Evolutionary conservation across 2,329 filamentous ascomycete species (phyloP).

Genomic region (Aspergillus melleus): DNA sequence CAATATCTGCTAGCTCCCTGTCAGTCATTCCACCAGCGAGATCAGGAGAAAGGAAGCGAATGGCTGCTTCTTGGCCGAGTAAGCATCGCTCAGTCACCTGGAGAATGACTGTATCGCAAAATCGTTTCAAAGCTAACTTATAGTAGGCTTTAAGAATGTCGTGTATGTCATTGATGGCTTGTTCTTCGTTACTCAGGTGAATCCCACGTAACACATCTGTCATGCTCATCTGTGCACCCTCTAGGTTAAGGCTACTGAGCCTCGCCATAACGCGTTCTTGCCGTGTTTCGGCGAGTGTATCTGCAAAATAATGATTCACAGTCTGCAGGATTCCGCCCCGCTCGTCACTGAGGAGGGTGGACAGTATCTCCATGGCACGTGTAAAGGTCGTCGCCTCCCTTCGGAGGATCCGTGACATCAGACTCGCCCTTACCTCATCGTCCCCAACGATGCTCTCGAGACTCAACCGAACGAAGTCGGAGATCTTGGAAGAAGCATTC

Average conservation of each 20-base stretch:
- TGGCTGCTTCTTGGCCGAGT: no score
- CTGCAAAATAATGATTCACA: constrained; percentile 53
- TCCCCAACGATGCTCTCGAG: no score
- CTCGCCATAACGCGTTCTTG: constrained; percentile 13
- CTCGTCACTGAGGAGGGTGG: constrained; percentile 56
- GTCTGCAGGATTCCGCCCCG: constrained; percentile 48
- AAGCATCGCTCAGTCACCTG: constrained; percentile 60
- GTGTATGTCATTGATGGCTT: constrained; percentile 55
- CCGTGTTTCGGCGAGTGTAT: constrained; percentile 33
- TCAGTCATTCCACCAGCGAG: no score
- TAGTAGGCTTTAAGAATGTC: constrained; percentile 64
- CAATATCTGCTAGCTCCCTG: no score
- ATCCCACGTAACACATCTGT: constrained; percentile 15
- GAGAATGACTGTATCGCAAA: constrained; percentile 61
- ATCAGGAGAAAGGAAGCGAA: no score
- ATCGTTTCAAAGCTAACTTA: constrained; percentile 60
- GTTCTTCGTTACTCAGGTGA: constrained; percentile 40
- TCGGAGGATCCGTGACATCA: no score
- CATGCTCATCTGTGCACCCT: not conserved
- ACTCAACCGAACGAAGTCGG: no score
- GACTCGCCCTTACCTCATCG: no score
- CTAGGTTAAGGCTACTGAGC: constrained; percentile 4
- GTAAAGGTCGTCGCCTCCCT: no score
- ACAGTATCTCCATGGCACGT: no score
- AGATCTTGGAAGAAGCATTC: no score